A percentile compares a stretch with the other conserved stretches of the same genome.
phyloP scores from a whole-genome alignment of 345 rosid genomes.

The Bruguiera sexangula region DNA sequence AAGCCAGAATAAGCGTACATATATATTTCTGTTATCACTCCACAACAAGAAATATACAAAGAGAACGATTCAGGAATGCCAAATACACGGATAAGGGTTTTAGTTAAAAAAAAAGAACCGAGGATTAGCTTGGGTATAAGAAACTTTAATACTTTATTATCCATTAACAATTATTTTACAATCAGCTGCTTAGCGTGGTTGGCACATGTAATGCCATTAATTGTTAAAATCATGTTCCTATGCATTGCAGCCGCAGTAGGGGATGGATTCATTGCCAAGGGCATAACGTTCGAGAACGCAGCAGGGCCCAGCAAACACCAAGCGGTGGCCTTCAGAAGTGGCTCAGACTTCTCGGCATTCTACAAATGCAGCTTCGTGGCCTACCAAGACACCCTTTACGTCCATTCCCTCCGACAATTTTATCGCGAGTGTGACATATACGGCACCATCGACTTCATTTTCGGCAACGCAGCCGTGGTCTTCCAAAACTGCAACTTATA shows the following conservation, averaged over 20 bases:
- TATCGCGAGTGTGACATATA: conserved; percentile 74
- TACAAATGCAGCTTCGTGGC: conserved; percentile 65
- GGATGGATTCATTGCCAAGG: conserved; percentile 63
- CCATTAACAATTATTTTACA: too few species aligned
- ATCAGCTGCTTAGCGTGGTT: too few species aligned
- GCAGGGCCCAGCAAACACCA: conserved; percentile 85
- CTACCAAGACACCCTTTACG: conserved; percentile 79
- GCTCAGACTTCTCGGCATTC: conserved; percentile 71
- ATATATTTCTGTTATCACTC: too few species aligned
- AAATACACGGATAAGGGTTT: too few species aligned
- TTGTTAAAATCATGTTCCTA: too few species aligned
- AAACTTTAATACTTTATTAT: too few species aligned
- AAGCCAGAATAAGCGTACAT: too few species aligned
- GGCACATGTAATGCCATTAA: too few species aligned
- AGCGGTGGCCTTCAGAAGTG: conserved; percentile 74
- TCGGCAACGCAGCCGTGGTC: conserved; percentile 71
- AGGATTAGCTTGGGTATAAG: too few species aligned
- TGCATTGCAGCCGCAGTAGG: conserved; percentile 59
- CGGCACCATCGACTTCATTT: conserved; percentile 73
- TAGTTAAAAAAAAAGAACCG: too few species aligned
- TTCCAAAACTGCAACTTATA: conserved; percentile 66
- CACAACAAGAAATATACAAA: too few species aligned
- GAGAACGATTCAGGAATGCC: too few species aligned
- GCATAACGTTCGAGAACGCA: conserved; percentile 66
- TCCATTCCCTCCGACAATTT: conserved; percentile 63